Evolutionary conservation across 1,284 basidiomycete genomes (phyloP).

Genomic region (Apiotrichum sp.): DNA sequence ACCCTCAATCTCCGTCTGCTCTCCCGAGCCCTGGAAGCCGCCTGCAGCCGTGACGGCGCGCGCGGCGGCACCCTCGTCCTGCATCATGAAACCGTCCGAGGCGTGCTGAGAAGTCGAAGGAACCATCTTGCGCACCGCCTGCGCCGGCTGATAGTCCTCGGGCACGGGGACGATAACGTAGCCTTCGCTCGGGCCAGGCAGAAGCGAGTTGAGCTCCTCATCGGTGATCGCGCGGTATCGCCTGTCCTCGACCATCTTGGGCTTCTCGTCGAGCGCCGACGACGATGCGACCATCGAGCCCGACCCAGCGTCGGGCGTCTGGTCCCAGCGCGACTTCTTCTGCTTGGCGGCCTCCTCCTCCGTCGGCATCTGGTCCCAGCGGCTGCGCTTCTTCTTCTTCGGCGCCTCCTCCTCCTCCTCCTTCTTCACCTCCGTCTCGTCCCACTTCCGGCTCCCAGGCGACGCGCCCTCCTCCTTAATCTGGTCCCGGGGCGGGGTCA

Average conservation of each 20-base stretch:
- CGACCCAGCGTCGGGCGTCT: constrained; percentile 39
- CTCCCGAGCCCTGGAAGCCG: constrained; percentile 70
- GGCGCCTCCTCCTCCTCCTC: constrained; percentile 42
- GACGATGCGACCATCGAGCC: constrained; percentile 43
- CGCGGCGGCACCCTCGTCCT: constrained; percentile 85
- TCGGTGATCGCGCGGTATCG: constrained; percentile 91
- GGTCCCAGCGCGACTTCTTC: constrained; percentile 58
- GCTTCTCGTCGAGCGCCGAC: constrained; percentile 37
- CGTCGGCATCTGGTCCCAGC: constrained; percentile 86
- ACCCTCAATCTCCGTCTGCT: constrained; percentile 98
- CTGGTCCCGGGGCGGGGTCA: constrained; percentile 21
- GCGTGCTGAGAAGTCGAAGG: constrained; percentile 55
- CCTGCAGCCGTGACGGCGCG: constrained; percentile 79
- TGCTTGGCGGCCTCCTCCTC: constrained; percentile 60
- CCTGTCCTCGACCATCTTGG: constrained; percentile 86
- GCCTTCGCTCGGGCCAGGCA: constrained; percentile 68
- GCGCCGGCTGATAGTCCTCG: constrained; percentile 76
- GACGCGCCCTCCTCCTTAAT: constrained; percentile 54
- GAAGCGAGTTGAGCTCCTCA: constrained; percentile 86
- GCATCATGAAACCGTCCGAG: constrained; percentile 79
- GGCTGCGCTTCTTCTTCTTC: constrained; percentile 84
- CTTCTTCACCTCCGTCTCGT: constrained; percentile 37
- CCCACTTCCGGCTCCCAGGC: too few relatives aligned
- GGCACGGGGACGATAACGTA: constrained; percentile 91
- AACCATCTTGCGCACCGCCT: constrained; percentile 52